Percentiles rank a stretch among this genome's conserved stretches.
Evolutionary conservation across 2,329 filamentous ascomycete species (phyloP).

Genomic region (Cladosporium cucumerinum): DNA sequence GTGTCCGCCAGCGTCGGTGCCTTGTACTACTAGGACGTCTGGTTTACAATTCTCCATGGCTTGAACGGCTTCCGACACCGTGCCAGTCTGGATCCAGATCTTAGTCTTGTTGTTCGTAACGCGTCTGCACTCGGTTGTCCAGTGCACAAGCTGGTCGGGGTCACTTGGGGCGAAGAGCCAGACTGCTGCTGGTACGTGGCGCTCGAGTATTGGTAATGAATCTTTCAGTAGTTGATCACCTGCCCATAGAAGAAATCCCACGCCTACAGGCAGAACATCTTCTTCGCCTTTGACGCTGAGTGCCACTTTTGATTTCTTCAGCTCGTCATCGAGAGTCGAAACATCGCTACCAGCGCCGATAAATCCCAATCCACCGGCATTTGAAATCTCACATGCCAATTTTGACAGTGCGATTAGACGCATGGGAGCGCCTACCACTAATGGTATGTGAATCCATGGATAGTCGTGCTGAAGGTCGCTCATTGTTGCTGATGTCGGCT

Average conservation of each 20-base stretch:
- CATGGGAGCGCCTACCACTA: conserved; percentile 67
- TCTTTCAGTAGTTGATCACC: conserved; percentile 40
- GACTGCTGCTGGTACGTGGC: conserved; percentile 53
- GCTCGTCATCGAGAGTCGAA: conserved; percentile 32
- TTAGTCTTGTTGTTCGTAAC: conserved; percentile 39
- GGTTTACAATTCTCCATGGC: conserved; percentile 47
- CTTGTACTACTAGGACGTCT: conserved; percentile 61
- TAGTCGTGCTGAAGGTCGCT: conserved; percentile 40
- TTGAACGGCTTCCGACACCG: conserved; percentile 53
- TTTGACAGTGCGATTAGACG: conserved; percentile 55
- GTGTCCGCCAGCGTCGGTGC: conserved; percentile 63
- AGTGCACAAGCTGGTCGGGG: conserved; percentile 36
- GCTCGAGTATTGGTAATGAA: conserved; percentile 50
- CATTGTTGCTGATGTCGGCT: conserved; percentile 18
- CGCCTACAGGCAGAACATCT: conserved; percentile 49
- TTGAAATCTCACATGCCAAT: conserved; percentile 59
- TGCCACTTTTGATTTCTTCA: conserved; percentile 29
- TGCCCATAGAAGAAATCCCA: conserved; percentile 61
- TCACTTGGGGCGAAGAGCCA: conserved; percentile 65
- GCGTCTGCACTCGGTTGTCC: conserved; percentile 32
- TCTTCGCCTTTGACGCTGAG: conserved; percentile 18
- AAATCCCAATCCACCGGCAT: conserved; percentile 50
- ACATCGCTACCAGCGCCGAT: conserved; percentile 44
- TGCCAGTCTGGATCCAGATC: conserved; percentile 62
- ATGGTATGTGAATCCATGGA: conserved; percentile 57